Evolutionary conservation across 2,329 filamentous ascomycete genomes (phyloP).

Genomic region (Botrytis byssoidea): DNA sequence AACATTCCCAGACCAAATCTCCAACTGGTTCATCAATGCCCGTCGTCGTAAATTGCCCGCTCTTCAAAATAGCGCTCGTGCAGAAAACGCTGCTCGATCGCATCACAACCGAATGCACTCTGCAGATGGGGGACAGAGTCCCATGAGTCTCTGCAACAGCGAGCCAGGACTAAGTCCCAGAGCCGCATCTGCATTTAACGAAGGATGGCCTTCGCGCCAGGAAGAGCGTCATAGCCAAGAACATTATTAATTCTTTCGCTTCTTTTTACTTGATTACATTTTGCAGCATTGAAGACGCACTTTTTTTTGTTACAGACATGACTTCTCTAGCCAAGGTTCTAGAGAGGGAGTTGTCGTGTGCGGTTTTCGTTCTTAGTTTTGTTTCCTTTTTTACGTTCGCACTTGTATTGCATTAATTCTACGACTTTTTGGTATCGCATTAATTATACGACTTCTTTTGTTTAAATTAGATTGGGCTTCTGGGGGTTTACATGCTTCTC

Average conservation of each 20-base stretch:
- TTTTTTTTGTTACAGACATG: background rate
- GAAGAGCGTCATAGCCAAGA: background rate
- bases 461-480: background rate
- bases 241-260: background rate
- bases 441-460: background rate
- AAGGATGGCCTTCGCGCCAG: background rate
- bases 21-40: conserved; percentile 81
- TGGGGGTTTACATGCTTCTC: background rate
- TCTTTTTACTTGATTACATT: background rate
- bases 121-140: background rate
- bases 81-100: conserved; percentile 36
- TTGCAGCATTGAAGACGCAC: background rate
- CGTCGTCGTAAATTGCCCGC: conserved; percentile 60
- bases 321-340: background rate
- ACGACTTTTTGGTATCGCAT: background rate
- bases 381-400: background rate
- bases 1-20: conserved; percentile 58
- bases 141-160: conserved; percentile 11
- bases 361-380: background rate
- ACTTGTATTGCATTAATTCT: background rate
- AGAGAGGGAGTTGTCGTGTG: too few species aligned
- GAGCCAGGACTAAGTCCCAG: background rate
- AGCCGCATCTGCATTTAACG: background rate
- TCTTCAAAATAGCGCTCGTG: conserved; percentile 35
- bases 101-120: conserved; percentile 20